phyloP scores from a whole-genome alignment of 2,329 filamentous ascomycete species.

The Aspergillus pseudonomiae region DNA sequence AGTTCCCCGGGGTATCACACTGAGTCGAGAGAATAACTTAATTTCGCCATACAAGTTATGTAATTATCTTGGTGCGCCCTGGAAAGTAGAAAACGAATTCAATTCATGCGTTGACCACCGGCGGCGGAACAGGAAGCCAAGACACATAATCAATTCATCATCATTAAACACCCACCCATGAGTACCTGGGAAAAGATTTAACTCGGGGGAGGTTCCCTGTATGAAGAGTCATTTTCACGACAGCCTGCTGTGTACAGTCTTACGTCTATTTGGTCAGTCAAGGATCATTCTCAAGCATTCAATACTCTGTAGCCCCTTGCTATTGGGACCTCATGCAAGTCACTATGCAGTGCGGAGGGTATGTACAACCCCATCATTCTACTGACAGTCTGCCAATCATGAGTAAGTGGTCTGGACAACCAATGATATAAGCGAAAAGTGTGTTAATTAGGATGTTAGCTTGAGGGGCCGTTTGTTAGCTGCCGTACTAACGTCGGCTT shows the following conservation, averaged over 20 bases:
- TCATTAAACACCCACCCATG: neutral
- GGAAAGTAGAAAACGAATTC: fast-evolving
- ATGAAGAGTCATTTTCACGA: neutral
- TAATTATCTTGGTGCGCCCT: neutral
- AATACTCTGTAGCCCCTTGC: neutral
- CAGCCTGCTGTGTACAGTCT: neutral
- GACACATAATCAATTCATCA: neutral
- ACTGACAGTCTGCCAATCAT: neutral
- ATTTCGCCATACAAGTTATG: neutral
- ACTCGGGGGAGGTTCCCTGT: neutral
- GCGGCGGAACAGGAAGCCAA: neutral
- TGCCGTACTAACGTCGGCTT: neutral
- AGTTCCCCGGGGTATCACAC: no score
- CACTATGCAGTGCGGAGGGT: neutral
- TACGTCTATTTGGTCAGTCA: neutral
- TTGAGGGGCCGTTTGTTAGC: neutral
- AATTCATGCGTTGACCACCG: neutral
- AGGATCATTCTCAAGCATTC: neutral
- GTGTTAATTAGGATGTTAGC: neutral
- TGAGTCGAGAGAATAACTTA: neutral
- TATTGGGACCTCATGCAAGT: neutral
- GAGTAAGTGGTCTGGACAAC: neutral
- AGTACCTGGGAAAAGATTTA: neutral
- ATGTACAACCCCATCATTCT: neutral
- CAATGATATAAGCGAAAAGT: neutral